Percentiles rank a stretch among this genome's conserved stretches.
Conservation (phyloP, 768 basidiomycete genomes). For the Pulveroboletus sp. region DNA sequence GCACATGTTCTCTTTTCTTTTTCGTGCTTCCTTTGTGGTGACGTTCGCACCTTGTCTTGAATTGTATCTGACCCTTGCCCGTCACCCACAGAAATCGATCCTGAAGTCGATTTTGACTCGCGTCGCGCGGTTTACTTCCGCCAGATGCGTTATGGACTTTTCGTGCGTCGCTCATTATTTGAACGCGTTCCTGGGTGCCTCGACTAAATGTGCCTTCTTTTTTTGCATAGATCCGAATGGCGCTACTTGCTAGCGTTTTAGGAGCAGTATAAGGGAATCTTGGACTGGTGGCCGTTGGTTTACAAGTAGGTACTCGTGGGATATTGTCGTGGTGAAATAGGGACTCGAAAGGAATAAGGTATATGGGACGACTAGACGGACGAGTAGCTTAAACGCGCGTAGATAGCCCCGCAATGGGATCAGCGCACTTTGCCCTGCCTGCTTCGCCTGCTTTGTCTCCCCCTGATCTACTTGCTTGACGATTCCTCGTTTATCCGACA, state of each 20-base stretch:
- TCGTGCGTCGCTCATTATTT: constrained; percentile 51
- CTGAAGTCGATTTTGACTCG: constrained; percentile 95
- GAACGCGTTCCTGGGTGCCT: not conserved
- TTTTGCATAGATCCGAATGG: constrained; percentile 63
- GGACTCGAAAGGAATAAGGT: not conserved
- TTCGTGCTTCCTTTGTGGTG: not conserved
- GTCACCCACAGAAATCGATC: constrained; percentile 78
- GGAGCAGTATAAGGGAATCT: constrained; percentile 21
- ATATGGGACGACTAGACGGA: not conserved
- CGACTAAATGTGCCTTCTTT: not conserved
- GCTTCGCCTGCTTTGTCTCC: too few species aligned
- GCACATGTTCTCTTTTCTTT: not conserved
- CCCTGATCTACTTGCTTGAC: too few species aligned
- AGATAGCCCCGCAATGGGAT: too few species aligned
- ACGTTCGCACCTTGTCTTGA: not conserved
- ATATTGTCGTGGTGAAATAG: not conserved
- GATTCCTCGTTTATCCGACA: too few species aligned
- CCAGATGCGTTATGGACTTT: constrained; percentile 97
- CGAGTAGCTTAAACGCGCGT: too few species aligned
- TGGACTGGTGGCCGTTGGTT: not conserved
- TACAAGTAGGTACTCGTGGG: not conserved
- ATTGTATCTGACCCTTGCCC: constrained; percentile 6
- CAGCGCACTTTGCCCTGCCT: too few species aligned
- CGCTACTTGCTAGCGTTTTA: constrained; percentile 66
- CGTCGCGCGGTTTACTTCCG: constrained; percentile 95